Conservation (phyloP, 2,329 filamentous ascomycete genomes). For the Dactylellina leptospora region DNA sequence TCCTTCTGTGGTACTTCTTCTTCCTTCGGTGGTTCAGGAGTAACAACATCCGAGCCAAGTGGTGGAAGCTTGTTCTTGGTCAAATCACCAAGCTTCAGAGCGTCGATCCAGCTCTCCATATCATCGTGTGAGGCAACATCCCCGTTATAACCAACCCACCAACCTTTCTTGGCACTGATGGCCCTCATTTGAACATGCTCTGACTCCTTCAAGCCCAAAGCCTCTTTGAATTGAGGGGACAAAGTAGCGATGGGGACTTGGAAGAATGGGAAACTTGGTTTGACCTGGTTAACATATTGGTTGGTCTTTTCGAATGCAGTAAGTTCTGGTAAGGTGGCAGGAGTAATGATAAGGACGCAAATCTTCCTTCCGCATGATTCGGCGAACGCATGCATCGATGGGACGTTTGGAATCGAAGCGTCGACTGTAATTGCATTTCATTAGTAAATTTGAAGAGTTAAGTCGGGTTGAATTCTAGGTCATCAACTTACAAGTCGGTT, state of each 20-base stretch:
- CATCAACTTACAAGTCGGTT: conserved; percentile 60
- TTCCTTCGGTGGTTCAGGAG: conserved; percentile 57
- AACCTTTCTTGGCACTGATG: conserved; percentile 82
- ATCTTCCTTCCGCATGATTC: conserved; percentile 68
- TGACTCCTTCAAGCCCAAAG: conserved; percentile 70
- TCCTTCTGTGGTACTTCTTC: conserved; percentile 57
- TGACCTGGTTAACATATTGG: conserved; percentile 62
- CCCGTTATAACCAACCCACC: conserved; percentile 80
- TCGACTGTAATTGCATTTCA: conserved; percentile 65
- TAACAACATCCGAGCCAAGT: conserved; percentile 64
- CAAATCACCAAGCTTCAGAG: conserved; percentile 88
- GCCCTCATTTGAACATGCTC: conserved; percentile 71
- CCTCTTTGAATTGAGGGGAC: conserved; percentile 66
- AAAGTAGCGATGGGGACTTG: conserved; percentile 71
- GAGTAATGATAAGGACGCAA: conserved; percentile 66
- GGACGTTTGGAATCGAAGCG: conserved; percentile 70
- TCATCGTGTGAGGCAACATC: conserved; percentile 67
- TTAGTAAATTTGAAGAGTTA: conserved; percentile 44
- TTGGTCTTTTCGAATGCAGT: conserved; percentile 78
- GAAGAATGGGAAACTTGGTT: conserved; percentile 80
- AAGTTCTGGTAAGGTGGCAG: conserved; percentile 62
- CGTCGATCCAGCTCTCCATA: conserved; percentile 87
- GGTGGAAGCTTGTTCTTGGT: conserved; percentile 78
- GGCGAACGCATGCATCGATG: conserved; percentile 71
- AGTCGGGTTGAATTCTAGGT: not conserved